phyloP scores from a whole-genome alignment of 2,329 filamentous ascomycete species.

The Endocalyx cinctus region DNA sequence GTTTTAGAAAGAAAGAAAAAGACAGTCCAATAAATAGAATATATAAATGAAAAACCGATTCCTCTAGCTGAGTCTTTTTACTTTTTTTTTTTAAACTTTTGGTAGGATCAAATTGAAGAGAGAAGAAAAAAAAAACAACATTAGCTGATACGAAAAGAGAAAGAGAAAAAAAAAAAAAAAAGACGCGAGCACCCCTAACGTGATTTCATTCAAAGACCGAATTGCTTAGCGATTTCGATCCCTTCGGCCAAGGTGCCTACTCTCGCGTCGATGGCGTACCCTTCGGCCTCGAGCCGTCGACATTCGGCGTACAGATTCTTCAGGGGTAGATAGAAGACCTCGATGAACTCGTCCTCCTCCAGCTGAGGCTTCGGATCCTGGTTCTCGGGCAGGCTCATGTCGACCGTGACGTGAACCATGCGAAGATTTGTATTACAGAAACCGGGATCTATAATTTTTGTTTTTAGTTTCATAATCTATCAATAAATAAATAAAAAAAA shows the following conservation, averaged over 20 bases:
- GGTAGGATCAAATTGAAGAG: no score
- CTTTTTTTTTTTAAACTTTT: no score
- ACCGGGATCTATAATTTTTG: constrained; percentile 44
- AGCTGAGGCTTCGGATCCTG: constrained; percentile 63
- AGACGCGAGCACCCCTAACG: no score
- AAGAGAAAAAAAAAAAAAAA: no score
- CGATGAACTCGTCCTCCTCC: constrained; percentile 79
- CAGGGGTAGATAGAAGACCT: constrained; percentile 68
- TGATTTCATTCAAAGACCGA: constrained; percentile 38
- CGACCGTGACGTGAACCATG: constrained; percentile 70
- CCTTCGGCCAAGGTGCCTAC: constrained; percentile 76
- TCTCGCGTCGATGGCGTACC: constrained; percentile 74
- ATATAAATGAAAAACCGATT: no score
- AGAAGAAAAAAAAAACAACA: no score
- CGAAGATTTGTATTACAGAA: constrained; percentile 64
- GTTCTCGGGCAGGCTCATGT: constrained; percentile 65
- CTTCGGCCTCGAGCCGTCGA: constrained; percentile 61
- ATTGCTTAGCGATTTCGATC: constrained; percentile 63
- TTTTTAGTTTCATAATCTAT: constrained; percentile 14
- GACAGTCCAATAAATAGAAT: no score
- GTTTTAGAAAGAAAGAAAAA: no score
- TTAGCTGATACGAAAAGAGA: no score
- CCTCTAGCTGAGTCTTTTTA: no score
- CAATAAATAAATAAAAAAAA: no score
- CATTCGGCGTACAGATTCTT: constrained; percentile 61